phyloP scores from a whole-genome alignment of 805 yeast species.

The Pichia cabralensis region DNA sequence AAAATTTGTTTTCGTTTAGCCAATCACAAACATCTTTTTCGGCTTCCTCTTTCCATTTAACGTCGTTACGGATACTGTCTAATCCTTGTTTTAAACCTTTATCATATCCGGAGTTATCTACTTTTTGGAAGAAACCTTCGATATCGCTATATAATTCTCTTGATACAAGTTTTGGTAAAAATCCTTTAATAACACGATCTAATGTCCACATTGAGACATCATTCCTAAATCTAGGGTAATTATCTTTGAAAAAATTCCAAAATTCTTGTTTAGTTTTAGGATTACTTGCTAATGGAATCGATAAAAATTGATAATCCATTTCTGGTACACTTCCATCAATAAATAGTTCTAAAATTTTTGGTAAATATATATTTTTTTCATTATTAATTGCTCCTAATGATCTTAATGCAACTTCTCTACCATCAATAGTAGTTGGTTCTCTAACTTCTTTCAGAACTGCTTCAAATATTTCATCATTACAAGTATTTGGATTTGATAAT shows the following conservation, averaged over 20 bases:
- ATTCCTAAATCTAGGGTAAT: conserved; percentile 36
- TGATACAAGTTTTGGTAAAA: conserved; percentile 28
- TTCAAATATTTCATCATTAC: conserved; percentile 28
- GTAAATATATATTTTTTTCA: conserved; percentile 24
- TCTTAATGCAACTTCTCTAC: conserved; percentile 46
- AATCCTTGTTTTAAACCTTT: conserved; percentile 45
- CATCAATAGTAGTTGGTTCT: conserved; percentile 45
- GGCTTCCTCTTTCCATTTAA: conserved; percentile 43
- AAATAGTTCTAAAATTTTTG: conserved; percentile 31
- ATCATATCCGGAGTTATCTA: conserved; percentile 46
- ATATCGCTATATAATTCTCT: conserved; percentile 29
- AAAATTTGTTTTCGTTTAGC: conserved; percentile 19
- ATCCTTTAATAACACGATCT: conserved; percentile 26
- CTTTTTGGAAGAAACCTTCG: conserved; percentile 32
- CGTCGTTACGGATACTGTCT: conserved; percentile 42
- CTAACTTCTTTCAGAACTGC: conserved; percentile 36
- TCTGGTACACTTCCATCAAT: conserved; percentile 37
- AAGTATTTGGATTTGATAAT: conserved; percentile 28
- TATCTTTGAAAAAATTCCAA: conserved; percentile 40
- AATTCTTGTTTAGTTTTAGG: conserved; percentile 30
- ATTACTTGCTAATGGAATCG: conserved; percentile 37
- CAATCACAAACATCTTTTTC: conserved; percentile 31
- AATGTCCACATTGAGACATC: conserved; percentile 30
- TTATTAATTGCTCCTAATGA: conserved; percentile 41
- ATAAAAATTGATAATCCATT: conserved; percentile 51